phyloP scores from a whole-genome alignment of 2,329 filamentous ascomycete species.

The Nannizziopsis arthrosporioides region DNA sequence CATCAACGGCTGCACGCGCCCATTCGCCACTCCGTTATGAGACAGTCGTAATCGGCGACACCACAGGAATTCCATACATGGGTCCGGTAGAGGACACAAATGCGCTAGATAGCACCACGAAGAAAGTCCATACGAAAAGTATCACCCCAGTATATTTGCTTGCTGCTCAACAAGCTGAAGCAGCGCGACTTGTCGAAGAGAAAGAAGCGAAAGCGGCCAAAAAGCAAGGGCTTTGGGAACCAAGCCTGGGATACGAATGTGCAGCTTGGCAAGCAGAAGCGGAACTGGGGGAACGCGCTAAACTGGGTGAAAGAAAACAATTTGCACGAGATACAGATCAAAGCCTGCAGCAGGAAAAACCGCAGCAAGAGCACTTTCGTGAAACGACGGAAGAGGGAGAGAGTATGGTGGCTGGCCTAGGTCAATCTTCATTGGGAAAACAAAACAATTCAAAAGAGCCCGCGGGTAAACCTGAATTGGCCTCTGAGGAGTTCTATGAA shows the following conservation, averaged over 20 bases:
- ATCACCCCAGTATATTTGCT: neutral
- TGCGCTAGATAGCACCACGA: neutral
- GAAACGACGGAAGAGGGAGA: neutral
- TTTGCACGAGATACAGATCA: neutral
- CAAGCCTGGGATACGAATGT: neutral
- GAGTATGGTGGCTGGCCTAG: neutral
- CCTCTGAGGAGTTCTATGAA: neutral
- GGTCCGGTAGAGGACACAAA: neutral
- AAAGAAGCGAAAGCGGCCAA: neutral
- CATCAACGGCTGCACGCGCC: neutral
- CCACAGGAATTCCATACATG: slow-evolving; percentile 4
- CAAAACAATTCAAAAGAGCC: neutral
- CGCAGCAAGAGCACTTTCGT: neutral
- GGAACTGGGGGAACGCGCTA: neutral
- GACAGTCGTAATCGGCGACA: slow-evolving; percentile 3
- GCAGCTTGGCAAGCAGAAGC: slow-evolving; percentile 4
- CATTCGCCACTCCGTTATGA: slow-evolving; percentile 1
- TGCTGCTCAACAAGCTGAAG: slow-evolving; percentile 8
- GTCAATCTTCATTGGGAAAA: neutral
- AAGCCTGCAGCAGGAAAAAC: neutral
- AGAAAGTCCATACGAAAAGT: neutral
- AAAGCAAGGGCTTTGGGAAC: neutral
- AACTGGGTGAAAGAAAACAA: neutral
- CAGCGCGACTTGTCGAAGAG: neutral
- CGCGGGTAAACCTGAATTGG: neutral